phyloP scores from a whole-genome alignment of 331 rosid genomes.

The Ulmus americana region DNA sequence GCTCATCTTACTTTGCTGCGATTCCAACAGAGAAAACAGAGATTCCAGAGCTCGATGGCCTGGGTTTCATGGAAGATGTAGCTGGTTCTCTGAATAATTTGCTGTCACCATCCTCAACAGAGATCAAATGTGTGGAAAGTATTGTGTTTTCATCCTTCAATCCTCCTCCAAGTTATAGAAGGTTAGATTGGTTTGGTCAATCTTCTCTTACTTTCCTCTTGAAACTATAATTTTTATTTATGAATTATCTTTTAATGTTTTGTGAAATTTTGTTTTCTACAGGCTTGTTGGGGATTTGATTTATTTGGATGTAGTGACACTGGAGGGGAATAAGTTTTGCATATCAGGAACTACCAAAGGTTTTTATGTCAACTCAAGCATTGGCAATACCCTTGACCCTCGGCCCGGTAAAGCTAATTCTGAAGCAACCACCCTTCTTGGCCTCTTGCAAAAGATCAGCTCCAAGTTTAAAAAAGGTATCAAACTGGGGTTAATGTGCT shows the following conservation, averaged over 20 bases:
- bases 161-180: slow-evolving; percentile 96
- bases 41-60: slow-evolving; percentile 79
- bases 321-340: slow-evolving; percentile 78
- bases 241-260: slow-evolving; percentile 13
- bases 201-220: slow-evolving; percentile 6
- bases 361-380: slow-evolving; percentile 91
- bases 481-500: slow-evolving; percentile 6
- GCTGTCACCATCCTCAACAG: slow-evolving; percentile 58
- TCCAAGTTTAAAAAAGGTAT: slow-evolving; percentile 85
- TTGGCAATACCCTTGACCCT: slow-evolving; percentile 60
- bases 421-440: slow-evolving; percentile 85
- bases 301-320: slow-evolving; percentile 81
- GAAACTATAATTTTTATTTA: neutral
- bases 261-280: slow-evolving; percentile 24
- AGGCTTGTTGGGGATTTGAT: slow-evolving; percentile 97
- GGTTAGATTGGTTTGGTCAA: slow-evolving; percentile 36
- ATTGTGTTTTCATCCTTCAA: slow-evolving; percentile 90
- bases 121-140: slow-evolving; percentile 78
- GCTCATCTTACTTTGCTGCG: slow-evolving; percentile 22
- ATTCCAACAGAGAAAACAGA: slow-evolving; percentile 57
- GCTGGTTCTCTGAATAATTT: slow-evolving; percentile 81
- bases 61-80: slow-evolving; percentile 91
- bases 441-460: slow-evolving; percentile 84
- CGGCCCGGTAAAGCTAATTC: slow-evolving; percentile 57
- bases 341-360: slow-evolving; percentile 73